Conservation (phyloP, 192 early-diverging fungal species). For the Haplosporangium gracile region DNA sequence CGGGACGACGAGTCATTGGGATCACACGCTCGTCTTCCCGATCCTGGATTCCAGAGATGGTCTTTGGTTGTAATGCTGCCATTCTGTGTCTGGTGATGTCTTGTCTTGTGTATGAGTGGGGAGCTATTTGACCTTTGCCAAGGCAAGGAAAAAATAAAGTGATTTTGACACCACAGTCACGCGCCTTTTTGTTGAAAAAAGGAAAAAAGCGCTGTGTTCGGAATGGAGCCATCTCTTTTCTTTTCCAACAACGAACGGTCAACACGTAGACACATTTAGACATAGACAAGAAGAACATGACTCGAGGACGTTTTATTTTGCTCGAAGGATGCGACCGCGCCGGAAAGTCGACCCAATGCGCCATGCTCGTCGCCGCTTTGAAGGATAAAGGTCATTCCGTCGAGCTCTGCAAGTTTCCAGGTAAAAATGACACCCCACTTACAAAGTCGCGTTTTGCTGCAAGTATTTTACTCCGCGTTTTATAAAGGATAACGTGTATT, state of each 20-base stretch:
- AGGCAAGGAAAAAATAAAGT: not conserved
- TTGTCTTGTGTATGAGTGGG: not conserved
- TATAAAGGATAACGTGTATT: no score
- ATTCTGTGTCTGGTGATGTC: not conserved
- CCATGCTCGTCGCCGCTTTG: constrained; percentile 73
- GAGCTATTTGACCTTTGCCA: not conserved
- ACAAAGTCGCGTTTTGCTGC: not conserved
- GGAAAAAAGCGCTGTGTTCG: not conserved
- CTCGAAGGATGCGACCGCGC: constrained; percentile 95
- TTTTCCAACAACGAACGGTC: not conserved
- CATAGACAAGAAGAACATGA: constrained; percentile 20
- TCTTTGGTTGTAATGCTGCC: constrained; percentile 13
- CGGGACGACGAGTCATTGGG: constrained; percentile 72
- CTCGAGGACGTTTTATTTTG: constrained; percentile 89
- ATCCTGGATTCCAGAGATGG: constrained; percentile 37
- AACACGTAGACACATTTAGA: not conserved
- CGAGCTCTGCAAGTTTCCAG: constrained; percentile 86
- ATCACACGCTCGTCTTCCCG: constrained; percentile 67
- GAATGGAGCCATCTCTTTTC: not conserved
- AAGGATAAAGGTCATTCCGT: constrained; percentile 55
- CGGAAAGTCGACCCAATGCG: constrained; percentile 93
- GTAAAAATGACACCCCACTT: constrained; percentile 45
- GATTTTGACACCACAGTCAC: not conserved
- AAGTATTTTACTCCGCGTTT: no score
- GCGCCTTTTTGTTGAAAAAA: not conserved